Base-by-base conservation (phyloP, 1,139 yeast genomes). In the Entelexis sorbosivorans region DNA sequence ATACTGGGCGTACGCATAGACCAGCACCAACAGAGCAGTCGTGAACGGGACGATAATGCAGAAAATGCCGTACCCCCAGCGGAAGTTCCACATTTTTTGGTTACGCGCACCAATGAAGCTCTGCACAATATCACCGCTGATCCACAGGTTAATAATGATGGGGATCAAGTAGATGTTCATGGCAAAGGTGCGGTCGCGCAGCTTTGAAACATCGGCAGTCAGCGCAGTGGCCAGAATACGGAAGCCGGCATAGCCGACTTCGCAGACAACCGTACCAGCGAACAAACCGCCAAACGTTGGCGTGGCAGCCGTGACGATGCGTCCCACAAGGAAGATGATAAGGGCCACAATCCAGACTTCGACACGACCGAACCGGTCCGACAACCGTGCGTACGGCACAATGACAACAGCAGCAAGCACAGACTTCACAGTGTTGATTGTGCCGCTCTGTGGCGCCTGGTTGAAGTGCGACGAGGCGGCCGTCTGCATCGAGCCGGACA, bases 31-130 rank as follows among this genome's bases (percentile, higher is more conserved):
- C 13, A 42, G 13, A 8, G 29, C 6, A 3, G 54, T 51, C 11
- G 49, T 49, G 29, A 53, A 68, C 26, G 91, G 91, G 68, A 80
- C 75, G 56, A 82, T 79, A 61, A 81, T 80, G 2, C 88, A 88
- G 83, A 85, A 82, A 75, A 83, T 81, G 42, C 82, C 89, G 59
- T 81, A 79, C 60, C 81, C 81, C 78, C 81, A 82, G 33, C 77
- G 73, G 91, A 91, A 82, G 31, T 47, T 43, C 8, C 22, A 19
- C 17, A 17, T 13, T 16, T 35, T 26, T 47, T 45, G 22, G 17
- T 31, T 32, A 11, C 35, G 34, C n/a, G 38, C 38, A 5, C 46
- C 54, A 22, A 50, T 44, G 10, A 51, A 22, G 13, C 33, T 33
- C 11, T 17, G 24, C 8, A 40, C 19, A 9, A 53, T 53, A 33